Evolutionary conservation across 2,329 filamentous ascomycete genomes (phyloP), one percentile per base, ranked within the genome.

Genomic region (Sclerotinia subarctica): DNA sequence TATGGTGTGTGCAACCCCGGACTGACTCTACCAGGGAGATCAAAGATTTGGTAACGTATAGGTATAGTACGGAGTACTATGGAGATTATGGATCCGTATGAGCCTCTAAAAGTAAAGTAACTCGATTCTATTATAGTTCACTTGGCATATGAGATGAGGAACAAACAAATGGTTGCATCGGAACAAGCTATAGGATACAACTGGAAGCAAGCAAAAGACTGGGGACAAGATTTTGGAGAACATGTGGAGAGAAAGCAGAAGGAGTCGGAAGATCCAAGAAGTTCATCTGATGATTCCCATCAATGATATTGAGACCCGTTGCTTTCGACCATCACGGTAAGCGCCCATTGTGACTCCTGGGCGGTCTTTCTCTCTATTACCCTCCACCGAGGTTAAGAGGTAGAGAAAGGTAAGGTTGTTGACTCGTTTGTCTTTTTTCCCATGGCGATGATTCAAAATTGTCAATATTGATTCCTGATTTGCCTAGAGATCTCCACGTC

Each of bases 381-480:
- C 60, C 26, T 26, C 44, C 13, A 52, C 17, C 38, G 19, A 58
- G 35, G 49, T 26, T 26, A 38, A 53, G 42, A 11, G 35, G 35
- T 38, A 11, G 6, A 35, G 8, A 1, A 38, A 58, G 35, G 49
- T 17, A 49, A 51, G 26, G 51, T 64, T 60, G 44, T 60, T 66
- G 46, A 66, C 64, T 51, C 64, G 46, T 38, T 51, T n/a, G 19
- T 26, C 21, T 59, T 44, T 38, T 29, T 66, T n/a, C 38, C 38
- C 35, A 53, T 62, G 35, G 47, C 32, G 19, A 62, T 53, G 19
- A 51, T 52, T 62, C 56, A 60, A 44, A 62, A 53, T 62, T 62
- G 52, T 62, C 46, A 66, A 66, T 66, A 66, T 66, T 66, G 53
- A 42, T 59, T 47, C 64, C 60, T 60, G 64, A 60, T 60, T 66